Evolutionary conservation across 257 asterid species (phyloP).

Genomic region (Nemophila menziesii): DNA sequence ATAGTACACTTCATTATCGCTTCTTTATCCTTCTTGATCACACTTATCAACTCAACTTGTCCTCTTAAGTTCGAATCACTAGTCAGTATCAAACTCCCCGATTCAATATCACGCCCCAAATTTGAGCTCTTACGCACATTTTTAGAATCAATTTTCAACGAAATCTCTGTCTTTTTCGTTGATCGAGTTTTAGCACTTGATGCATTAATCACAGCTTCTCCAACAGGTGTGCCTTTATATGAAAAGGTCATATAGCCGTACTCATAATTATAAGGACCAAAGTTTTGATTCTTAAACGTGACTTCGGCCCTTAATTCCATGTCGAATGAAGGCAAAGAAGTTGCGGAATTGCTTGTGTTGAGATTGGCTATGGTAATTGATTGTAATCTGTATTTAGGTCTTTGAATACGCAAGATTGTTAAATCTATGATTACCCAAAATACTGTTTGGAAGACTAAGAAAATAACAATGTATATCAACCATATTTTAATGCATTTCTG

Average conservation of each 20-base stretch:
- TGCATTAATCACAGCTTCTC: neutral
- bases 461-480: too few relatives aligned
- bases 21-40: slow-evolving; percentile 16
- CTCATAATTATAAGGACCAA: slow-evolving; percentile 4
- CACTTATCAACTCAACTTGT: slow-evolving; percentile 17
- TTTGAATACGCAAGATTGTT: neutral
- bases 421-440: neutral
- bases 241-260: slow-evolving; percentile 9
- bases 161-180: neutral
- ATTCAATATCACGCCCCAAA: slow-evolving; percentile 6
- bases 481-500: neutral
- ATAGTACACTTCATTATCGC: slow-evolving; percentile 16
- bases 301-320: neutral
- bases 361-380: slow-evolving; percentile 3
- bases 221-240: slow-evolving; percentile 3
- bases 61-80: slow-evolving; percentile 7
- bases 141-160: slow-evolving; percentile 1
- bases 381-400: slow-evolving; percentile 1
- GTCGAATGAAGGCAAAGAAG: neutral
- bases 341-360: neutral
- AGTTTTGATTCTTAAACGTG: slow-evolving; percentile 1
- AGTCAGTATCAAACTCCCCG: neutral
- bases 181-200: neutral
- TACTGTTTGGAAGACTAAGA: neutral
- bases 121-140: slow-evolving; percentile 1